These are phyloP conservation scores for Phytophthora rubi DNA, from an alignment of 352 stramenopile genomes.

Conservation along the genomic window DNA sequence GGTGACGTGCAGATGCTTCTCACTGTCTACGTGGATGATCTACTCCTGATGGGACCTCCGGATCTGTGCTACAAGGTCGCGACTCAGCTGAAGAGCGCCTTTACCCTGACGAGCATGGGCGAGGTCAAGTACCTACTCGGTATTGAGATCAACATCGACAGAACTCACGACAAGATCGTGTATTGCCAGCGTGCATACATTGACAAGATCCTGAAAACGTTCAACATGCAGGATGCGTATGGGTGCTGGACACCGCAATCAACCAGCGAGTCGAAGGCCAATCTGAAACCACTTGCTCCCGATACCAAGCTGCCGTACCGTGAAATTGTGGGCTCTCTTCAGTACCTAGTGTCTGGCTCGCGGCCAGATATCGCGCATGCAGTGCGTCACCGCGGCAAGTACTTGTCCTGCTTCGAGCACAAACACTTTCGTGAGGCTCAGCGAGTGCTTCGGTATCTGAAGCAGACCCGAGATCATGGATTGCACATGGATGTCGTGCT, in stretches of 20 bases:
- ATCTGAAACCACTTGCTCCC: not conserved
- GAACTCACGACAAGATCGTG: slow-evolving; percentile 1
- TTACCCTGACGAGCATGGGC: slow-evolving; percentile 29
- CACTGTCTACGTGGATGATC: slow-evolving; percentile 20
- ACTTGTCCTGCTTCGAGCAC: slow-evolving; percentile 5
- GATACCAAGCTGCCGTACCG: slow-evolving; percentile 1
- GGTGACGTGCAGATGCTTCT: slow-evolving; percentile 5
- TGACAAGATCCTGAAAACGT: slow-evolving; percentile 4
- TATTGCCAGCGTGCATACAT: slow-evolving; percentile 14
- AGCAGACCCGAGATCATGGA: slow-evolving; percentile 5
- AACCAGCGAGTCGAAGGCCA: slow-evolving; percentile 5
- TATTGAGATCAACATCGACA: slow-evolving; percentile 15
- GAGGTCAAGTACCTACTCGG: slow-evolving; percentile 14
- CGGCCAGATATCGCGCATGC: slow-evolving; percentile 23
- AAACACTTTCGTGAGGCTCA: slow-evolving; percentile 6
- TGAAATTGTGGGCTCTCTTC: slow-evolving; percentile 1
- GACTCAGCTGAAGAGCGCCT: slow-evolving; percentile 3
- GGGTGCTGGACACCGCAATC: slow-evolving; percentile 7
- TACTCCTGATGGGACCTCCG: slow-evolving; percentile 10
- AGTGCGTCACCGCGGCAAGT: slow-evolving; percentile 17
- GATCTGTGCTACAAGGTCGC: not conserved
- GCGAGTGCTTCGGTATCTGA: slow-evolving; percentile 6
- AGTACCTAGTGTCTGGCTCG: slow-evolving; percentile 20
- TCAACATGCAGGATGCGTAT: not conserved
- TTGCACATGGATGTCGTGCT: slow-evolving; percentile 11